These are phyloP conservation scores for Fraxinus platypoda DNA, from an alignment of 305 asterid genomes.

Conservation along the genomic window DNA sequence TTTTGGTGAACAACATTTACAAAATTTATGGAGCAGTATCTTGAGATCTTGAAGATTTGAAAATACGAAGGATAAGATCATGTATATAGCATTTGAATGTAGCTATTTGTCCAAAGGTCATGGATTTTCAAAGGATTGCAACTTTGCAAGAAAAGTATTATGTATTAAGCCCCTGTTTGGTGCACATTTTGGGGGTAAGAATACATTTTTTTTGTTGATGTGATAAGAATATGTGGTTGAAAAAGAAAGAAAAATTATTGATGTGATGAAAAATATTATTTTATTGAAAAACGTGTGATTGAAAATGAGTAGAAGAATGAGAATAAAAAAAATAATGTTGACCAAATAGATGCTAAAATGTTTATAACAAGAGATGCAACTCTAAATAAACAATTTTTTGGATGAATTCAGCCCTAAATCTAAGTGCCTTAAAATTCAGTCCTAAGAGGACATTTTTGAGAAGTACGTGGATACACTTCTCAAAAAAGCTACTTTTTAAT, in stretches of 20 bases:
- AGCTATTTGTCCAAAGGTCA: neutral
- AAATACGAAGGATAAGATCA: no score
- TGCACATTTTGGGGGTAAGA: no score
- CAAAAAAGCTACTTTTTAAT: neutral
- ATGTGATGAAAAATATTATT: no score
- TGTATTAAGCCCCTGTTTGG: no score
- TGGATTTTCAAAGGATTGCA: neutral
- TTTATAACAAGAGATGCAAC: neutral
- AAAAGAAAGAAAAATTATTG: no score
- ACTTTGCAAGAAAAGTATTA: neutral
- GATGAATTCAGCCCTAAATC: neutral
- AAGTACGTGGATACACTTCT: neutral
- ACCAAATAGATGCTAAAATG: no score
- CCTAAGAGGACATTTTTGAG: neutral
- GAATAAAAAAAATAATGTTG: no score
- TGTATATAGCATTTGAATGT: neutral
- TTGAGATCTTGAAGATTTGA: neutral
- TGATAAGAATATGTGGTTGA: no score
- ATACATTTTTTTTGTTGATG: no score
- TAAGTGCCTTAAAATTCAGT: neutral
- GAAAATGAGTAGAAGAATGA: no score
- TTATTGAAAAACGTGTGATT: no score
- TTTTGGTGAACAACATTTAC: neutral
- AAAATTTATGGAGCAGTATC: neutral
- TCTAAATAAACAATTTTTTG: neutral